phyloP scores from a whole-genome alignment of 805 yeast genomes.

The Wickerhamomyces subpelliculosus region DNA sequence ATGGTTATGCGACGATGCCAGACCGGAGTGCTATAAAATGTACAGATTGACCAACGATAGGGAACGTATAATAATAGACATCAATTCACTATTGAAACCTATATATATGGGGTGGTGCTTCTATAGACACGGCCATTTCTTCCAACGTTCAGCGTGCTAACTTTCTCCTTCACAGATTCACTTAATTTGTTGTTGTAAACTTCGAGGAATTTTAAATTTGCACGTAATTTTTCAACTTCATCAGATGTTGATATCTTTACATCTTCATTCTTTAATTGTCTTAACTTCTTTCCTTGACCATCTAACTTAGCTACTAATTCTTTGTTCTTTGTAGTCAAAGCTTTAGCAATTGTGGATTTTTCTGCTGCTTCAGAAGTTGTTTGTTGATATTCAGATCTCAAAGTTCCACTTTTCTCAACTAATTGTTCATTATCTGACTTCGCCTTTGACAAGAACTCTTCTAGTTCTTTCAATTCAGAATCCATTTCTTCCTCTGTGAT shows the following conservation, averaged over 20 bases:
- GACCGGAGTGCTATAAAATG: too few relatives aligned
- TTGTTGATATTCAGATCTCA: slow-evolving; percentile 37
- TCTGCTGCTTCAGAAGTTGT: slow-evolving; percentile 43
- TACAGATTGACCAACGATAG: too few relatives aligned
- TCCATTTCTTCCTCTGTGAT: slow-evolving; percentile 26
- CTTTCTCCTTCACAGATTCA: slow-evolving; percentile 16
- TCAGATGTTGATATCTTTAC: slow-evolving; percentile 2
- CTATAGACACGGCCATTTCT: slow-evolving; percentile 23
- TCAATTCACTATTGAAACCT: too few relatives aligned
- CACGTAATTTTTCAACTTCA: slow-evolving; percentile 3
- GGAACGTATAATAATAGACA: too few relatives aligned
- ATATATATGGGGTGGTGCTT: slow-evolving; percentile 20
- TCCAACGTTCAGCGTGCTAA: slow-evolving; percentile 15
- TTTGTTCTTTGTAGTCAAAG: slow-evolving; percentile 19
- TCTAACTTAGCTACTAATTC: slow-evolving; percentile 22
- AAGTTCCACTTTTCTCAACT: slow-evolving; percentile 20
- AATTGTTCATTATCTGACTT: slow-evolving; percentile 43
- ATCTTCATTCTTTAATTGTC: slow-evolving; percentile 10
- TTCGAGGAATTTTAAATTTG: slow-evolving; percentile 13
- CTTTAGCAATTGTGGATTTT: slow-evolving; percentile 23
- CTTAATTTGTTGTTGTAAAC: slow-evolving; percentile 11
- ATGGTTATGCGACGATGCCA: too few relatives aligned
- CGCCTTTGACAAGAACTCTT: slow-evolving; percentile 14
- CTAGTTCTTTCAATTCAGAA: slow-evolving; percentile 20
- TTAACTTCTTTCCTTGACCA: slow-evolving; percentile 28